A percentile compares a stretch with the other conserved stretches of the same genome.
phyloP scores from a whole-genome alignment of 345 rosid species.

The Acer yangbiense region DNA sequence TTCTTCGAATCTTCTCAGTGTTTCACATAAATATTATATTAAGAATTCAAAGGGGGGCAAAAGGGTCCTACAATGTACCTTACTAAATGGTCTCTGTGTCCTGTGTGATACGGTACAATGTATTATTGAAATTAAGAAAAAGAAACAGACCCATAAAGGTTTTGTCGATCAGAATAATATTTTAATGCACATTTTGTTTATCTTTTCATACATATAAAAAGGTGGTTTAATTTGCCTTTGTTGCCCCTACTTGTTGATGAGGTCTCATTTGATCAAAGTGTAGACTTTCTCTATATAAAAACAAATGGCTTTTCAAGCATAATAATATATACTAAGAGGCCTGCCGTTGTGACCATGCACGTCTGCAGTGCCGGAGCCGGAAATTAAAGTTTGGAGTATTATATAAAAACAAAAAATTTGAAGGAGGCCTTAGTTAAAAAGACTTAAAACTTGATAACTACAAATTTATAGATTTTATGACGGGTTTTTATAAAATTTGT shows the following conservation, averaged over 20 bases:
- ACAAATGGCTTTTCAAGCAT: neutral
- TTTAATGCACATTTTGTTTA: neutral
- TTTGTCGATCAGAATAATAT: neutral
- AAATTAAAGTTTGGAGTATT: no score
- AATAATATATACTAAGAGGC: neutral
- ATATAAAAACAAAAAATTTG: no score
- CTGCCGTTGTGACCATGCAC: constrained; percentile 7
- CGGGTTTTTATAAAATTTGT: no score
- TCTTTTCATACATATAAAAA: neutral
- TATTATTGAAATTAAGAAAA: neutral
- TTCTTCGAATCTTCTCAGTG: neutral
- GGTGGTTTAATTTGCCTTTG: neutral
- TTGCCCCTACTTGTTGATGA: neutral
- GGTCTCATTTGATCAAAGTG: constrained; percentile 4
- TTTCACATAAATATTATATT: neutral
- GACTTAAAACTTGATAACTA: no score
- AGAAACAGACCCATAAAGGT: neutral
- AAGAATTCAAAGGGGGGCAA: neutral
- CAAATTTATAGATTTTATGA: no score
- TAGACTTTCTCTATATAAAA: constrained; percentile 17
- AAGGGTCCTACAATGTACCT: neutral
- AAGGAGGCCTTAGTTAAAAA: no score
- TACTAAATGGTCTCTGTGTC: neutral
- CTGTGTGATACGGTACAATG: neutral
- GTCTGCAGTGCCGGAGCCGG: neutral